Conservation (phyloP, 78 protist genomes). For the Trichosphaerium sp. region DNA sequence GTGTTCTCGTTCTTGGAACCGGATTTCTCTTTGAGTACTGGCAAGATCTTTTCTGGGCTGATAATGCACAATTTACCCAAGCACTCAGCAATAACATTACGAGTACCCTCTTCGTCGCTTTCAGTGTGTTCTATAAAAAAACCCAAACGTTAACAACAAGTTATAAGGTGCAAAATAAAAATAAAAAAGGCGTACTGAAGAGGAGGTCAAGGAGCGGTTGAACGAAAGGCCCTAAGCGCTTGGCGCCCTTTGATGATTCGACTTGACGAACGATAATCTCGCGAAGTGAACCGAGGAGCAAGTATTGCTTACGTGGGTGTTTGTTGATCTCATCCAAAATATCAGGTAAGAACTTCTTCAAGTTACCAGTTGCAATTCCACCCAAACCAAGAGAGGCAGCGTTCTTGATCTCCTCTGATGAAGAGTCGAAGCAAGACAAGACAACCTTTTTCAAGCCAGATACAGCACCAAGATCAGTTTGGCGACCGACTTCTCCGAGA, state of each 20-base stretch:
- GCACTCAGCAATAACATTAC: constrained; percentile 84
- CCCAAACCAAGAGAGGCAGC: constrained; percentile 70
- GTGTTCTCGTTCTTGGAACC: not conserved
- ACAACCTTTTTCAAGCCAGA: constrained; percentile 19
- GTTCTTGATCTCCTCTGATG: constrained; percentile 63
- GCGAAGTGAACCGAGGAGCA: constrained; percentile 69
- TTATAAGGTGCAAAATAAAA: too few relatives aligned
- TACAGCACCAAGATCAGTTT: constrained; percentile 28
- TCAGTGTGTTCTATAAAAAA: constrained; percentile 53
- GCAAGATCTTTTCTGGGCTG: constrained; percentile 47
- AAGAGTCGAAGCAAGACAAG: constrained; percentile 17
- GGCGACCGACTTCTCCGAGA: constrained; percentile 81
- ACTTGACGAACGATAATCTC: constrained; percentile 38
- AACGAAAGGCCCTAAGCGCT: constrained; percentile 12
- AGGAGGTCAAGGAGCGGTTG: constrained; percentile 29
- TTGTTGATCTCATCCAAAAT: constrained; percentile 41
- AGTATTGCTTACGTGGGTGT: constrained; percentile 65
- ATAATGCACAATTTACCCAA: constrained; percentile 71
- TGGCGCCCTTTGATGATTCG: constrained; percentile 1
- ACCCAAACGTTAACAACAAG: too few relatives aligned
- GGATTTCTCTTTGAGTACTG: constrained; percentile 8
- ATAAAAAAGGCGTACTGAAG: too few relatives aligned
- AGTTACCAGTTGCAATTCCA: constrained; percentile 46
- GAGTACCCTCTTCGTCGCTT: constrained; percentile 78
- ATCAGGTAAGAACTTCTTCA: constrained; percentile 38